Evolutionary conservation across 352 stramenopile species (phyloP), one percentile per base, ranked within the genome.

Genomic region (Pseudoperonospora humuli): DNA sequence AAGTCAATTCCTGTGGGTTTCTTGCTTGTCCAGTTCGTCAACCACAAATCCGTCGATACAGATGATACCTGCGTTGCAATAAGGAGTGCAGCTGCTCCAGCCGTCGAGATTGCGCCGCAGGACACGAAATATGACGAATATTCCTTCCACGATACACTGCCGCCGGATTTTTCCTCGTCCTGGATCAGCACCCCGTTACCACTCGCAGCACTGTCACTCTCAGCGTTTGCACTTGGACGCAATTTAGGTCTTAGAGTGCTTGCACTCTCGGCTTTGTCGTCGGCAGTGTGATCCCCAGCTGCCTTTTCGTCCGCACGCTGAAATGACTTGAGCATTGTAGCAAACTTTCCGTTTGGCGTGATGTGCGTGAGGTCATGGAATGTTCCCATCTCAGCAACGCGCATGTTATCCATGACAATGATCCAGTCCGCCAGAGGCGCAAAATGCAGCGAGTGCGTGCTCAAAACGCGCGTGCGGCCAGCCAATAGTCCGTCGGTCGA

Each of bases 351-450:
- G 31, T 70, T 38, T 0, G 64, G 68, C 9, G 64, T 59, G 1
- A 54, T 39, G 20, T 50, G 54, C 9, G 57, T 72, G 5, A 86
- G 37, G 5, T 83, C 61, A 6, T 75, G 29, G 41, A 75, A 84
- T 10, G 71, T 79, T 4, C 75, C 75, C 57, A 79, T 80, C 34
- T 86, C 64, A 15, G 61, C 67, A 5, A 81, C 67, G 1, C 54
- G 61, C 67, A 79, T 78, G 15, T 79, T 67, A 31, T 83, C 67
- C 69, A 86, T 83, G 4, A 86, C 71, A 24, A 86, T 76, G 35
- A 87, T 80, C 72, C 72, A 84, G 25, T 87, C 62, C 0, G 75
- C 70, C 0, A 54, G 37, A 11, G 67, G 61, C 7, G 67, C 70
- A 41, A 83, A 79, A 33, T 82, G 59, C 2, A 85, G 41, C 11